Percentiles rank a stretch among this genome's conserved stretches.
Conservation (phyloP, 2,329 filamentous ascomycete genomes). For the Epichloe scottii region DNA sequence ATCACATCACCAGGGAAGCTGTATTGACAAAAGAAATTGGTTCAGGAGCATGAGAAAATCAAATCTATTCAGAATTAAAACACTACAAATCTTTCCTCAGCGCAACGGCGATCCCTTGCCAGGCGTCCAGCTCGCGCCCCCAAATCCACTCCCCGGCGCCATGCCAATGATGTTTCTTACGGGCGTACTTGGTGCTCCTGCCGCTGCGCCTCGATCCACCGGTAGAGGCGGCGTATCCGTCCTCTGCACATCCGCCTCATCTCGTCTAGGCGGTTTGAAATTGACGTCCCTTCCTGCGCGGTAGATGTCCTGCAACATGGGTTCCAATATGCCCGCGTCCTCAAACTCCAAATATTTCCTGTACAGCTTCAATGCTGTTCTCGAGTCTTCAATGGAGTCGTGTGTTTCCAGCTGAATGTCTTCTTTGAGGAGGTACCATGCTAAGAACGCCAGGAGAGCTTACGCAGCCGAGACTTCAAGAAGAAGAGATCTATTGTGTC, state of each 20-base stretch:
- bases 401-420: conserved; percentile 89
- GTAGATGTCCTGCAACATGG: conserved; percentile 82
- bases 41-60: no score
- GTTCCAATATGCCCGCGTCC: conserved; percentile 71
- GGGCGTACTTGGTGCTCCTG: conserved; percentile 33
- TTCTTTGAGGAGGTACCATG: conserved; percentile 82
- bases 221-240: conserved; percentile 42
- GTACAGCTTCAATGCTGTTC: conserved; percentile 79
- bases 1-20: no score
- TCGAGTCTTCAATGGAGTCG: conserved; percentile 90
- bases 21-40: no score
- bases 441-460: conserved; percentile 84
- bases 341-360: conserved; percentile 82
- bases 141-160: conserved; percentile 24
- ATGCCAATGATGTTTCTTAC: conserved; percentile 25
- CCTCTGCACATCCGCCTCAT: conserved; percentile 30
- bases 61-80: neutral
- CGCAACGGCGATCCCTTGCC: conserved; percentile 30
- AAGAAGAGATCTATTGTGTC: conserved; percentile 92
- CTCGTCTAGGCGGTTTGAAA: conserved; percentile 38
- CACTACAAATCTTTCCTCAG: conserved; percentile 1
- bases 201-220: conserved; percentile 17
- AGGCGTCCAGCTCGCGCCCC: conserved; percentile 30
- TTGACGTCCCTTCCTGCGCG: conserved; percentile 33
- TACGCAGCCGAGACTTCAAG: conserved; percentile 67